A percentile compares a stretch with the other conserved stretches of the same genome.
phyloP scores from a whole-genome alignment of 2,329 filamentous ascomycete species.

The Sporothrix sp. region DNA sequence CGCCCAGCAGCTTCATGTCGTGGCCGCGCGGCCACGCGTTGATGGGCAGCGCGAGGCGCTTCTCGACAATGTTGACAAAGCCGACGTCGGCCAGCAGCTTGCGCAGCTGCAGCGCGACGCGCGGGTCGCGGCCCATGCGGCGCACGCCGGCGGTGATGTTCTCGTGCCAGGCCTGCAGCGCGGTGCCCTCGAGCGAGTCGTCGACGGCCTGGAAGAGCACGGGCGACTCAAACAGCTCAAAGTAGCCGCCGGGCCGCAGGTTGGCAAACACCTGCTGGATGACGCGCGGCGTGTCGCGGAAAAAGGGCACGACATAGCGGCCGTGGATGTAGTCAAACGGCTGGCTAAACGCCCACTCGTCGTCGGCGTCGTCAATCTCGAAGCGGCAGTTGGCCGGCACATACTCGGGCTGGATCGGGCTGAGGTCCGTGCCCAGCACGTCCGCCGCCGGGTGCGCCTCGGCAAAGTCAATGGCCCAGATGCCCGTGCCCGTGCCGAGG shows the following conservation, averaged over 20 bases:
- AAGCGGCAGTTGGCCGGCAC: conserved; percentile 46
- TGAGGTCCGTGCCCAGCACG: conserved; percentile 38
- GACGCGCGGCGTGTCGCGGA: conserved; percentile 40
- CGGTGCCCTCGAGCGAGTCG: conserved; percentile 23
- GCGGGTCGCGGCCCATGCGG: conserved; percentile 12
- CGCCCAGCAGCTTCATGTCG: conserved; percentile 29
- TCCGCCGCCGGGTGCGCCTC: conserved; percentile 24
- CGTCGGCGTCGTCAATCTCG: conserved; percentile 45
- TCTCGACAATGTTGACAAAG: conserved; percentile 25
- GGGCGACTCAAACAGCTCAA: conserved; percentile 28
- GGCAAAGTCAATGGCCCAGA: conserved; percentile 19
- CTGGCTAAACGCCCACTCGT: conserved; percentile 35
- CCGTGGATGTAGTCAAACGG: conserved; percentile 47
- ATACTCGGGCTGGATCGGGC: conserved; percentile 37
- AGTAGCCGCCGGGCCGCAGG: conserved; percentile 31
- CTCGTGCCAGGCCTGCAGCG: conserved; percentile 21
- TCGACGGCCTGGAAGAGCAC: conserved; percentile 20
- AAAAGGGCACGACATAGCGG: conserved; percentile 40
- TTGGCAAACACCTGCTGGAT: conserved; percentile 35
- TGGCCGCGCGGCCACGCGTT: conserved; percentile 29
- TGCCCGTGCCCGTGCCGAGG: conserved; percentile 19
- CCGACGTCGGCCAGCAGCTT: conserved; percentile 23
- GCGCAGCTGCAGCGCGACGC: conserved; percentile 6
- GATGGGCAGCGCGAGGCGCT: conserved; percentile 25
- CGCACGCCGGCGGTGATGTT: conserved; percentile 18